Conservation (phyloP, 2,329 filamentous ascomycete genomes). For the Scytalidium sp. region DNA sequence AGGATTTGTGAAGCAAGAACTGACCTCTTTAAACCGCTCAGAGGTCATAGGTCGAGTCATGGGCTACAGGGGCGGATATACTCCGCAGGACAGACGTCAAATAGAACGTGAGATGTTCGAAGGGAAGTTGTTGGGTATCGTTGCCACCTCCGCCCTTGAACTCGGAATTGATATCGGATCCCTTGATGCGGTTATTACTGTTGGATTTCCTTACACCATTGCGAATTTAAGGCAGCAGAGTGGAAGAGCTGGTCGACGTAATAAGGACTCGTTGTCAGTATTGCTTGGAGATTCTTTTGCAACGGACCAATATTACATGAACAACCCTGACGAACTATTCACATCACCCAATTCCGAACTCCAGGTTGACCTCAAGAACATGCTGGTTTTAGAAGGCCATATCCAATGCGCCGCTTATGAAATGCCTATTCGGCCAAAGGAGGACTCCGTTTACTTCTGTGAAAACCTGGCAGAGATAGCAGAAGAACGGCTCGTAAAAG, state of each 20-base stretch:
- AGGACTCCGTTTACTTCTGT: conserved; percentile 79
- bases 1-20: conserved; percentile 73
- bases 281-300: conserved; percentile 86
- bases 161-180: conserved; percentile 94
- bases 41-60: conserved; percentile 81
- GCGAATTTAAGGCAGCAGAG: conserved; percentile 93
- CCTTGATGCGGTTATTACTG: conserved; percentile 88
- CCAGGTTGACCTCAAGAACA: conserved; percentile 87
- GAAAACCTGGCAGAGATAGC: conserved; percentile 69
- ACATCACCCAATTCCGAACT: conserved; percentile 86
- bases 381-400: conserved; percentile 89
- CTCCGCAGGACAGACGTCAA: conserved; percentile 78
- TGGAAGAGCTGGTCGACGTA: conserved; percentile 84
- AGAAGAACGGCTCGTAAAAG: conserved; percentile 68
- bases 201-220: conserved; percentile 94
- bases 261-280: conserved; percentile 89
- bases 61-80: conserved; percentile 95
- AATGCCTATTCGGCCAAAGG: conserved; percentile 79
- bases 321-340: conserved; percentile 90
- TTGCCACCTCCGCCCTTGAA: conserved; percentile 90
- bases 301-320: conserved; percentile 96
- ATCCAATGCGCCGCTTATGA: conserved; percentile 94
- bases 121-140: conserved; percentile 86
- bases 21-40: conserved; percentile 66
- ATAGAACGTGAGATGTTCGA: conserved; percentile 98